A percentile compares a stretch with the other conserved stretches of the same genome.
These are phyloP conservation scores for Aureobasidium sp. DNA, from an alignment of 2,329 filamentous ascomycete species.

Conservation along the genomic window DNA sequence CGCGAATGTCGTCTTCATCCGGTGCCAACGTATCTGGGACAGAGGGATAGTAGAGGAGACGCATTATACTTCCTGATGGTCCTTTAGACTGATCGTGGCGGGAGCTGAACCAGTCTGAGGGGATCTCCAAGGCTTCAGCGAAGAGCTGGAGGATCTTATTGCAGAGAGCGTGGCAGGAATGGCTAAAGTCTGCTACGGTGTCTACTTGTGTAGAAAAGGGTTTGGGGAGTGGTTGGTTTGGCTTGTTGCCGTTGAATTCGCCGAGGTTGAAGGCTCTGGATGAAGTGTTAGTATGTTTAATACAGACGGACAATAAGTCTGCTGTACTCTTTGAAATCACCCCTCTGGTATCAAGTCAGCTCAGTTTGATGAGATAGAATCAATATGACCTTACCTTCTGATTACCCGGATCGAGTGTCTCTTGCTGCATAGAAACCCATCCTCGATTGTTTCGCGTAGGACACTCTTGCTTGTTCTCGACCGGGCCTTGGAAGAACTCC, in stretches of 20 bases:
- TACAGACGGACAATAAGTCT: background rate
- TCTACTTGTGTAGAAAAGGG: constrained; percentile 52
- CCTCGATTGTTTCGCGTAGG: constrained; percentile 69
- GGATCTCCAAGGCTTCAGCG: constrained; percentile 59
- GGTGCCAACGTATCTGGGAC: constrained; percentile 30
- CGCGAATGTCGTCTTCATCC: constrained; percentile 60
- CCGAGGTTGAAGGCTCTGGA: constrained; percentile 87
- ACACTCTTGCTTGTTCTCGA: constrained; percentile 64
- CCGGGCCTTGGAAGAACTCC: constrained; percentile 62
- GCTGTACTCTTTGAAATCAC: constrained; percentile 77
- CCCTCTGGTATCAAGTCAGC: constrained; percentile 43
- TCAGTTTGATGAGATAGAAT: background rate
- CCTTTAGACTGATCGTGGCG: constrained; percentile 48
- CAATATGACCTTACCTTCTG: constrained; percentile 53
- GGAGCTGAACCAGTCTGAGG: constrained; percentile 49
- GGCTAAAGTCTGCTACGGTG: constrained; percentile 58
- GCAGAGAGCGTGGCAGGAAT: constrained; percentile 64
- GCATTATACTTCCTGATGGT: constrained; percentile 43
- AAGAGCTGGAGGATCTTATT: constrained; percentile 67
- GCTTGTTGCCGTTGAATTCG: constrained; percentile 56
- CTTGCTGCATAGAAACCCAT: constrained; percentile 80
- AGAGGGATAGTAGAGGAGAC: constrained; percentile 44
- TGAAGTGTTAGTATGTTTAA: background rate
- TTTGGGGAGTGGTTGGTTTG: constrained; percentile 69
- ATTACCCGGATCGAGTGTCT: constrained; percentile 76